phyloP scores from a whole-genome alignment of 108 stramenopile genomes.

The Pseudonitzschia delicatissima region DNA sequence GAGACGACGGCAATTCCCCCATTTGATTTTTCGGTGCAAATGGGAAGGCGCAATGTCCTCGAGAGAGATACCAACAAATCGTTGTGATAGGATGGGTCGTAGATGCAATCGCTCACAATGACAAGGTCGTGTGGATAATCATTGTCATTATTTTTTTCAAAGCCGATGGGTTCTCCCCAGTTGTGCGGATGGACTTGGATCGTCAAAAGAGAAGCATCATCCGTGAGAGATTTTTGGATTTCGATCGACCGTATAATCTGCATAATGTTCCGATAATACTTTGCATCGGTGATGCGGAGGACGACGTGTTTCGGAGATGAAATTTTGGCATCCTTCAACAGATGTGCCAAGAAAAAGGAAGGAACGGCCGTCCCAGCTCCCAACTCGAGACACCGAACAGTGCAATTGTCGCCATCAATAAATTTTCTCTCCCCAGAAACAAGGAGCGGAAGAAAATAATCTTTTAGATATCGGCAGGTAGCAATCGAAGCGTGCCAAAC shows the following conservation, averaged over 20 bases:
- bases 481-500: constrained; percentile 35
- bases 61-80: constrained; percentile 28
- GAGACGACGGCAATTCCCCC: constrained; percentile 27
- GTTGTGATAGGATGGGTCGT: constrained; percentile 38
- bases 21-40: neutral
- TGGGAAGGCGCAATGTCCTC: constrained; percentile 6
- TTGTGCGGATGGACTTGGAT: constrained; percentile 26
- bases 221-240: neutral
- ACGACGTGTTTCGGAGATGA: neutral
- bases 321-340: neutral
- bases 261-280: constrained; percentile 23
- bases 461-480: constrained; percentile 22
- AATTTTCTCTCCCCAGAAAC: no score
- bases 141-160: neutral
- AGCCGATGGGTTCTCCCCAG: constrained; percentile 16
- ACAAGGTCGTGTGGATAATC: constrained; percentile 19
- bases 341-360: constrained; percentile 10
- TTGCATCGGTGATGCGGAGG: constrained; percentile 20
- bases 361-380: constrained; percentile 33
- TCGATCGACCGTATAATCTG: constrained; percentile 20
- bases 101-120: constrained; percentile 41
- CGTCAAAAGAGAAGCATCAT: neutral
- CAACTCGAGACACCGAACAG: constrained; percentile 14
- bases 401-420: neutral
- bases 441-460: neutral